Base-by-base conservation (phyloP, 2,329 filamentous ascomycete genomes). In the Furcasterigmium furcatum region DNA sequence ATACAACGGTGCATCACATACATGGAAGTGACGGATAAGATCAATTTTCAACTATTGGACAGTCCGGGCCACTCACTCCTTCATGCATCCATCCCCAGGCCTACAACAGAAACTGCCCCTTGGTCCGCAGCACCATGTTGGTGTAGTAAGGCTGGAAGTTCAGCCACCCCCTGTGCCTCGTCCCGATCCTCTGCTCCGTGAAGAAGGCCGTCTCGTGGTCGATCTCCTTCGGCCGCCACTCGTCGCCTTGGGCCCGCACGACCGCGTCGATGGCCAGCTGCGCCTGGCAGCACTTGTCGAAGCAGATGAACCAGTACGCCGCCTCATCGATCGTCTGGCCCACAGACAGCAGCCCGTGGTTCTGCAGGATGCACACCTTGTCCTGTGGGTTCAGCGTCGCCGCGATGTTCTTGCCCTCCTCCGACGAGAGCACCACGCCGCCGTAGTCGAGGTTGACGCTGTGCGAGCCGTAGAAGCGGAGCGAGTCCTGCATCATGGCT, bases 261-360 rank as follows among this genome's bases (percentile, higher is more conserved):
- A 34, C 41, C 12, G 41, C 41, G 22, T 35, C 41, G 27, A 43
- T 43, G 18, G 20, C 19, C 6, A 85, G 61, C 58, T 85, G 81
- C 3, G 80, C 67, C 43, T 80, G 73, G 58, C 85, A 88, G 9
- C 75, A 79, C 24, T 79, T 73, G 60, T 89, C 85, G 64, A 87
- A 73, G 4, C 82, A 67, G 0, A 78, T 80, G 60, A 85, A 87
- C 43, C 87, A 61, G 58, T 81, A 88, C 0, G 83, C 84, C 0
- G 86, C 85, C 61, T 89, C 85, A 52, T 89, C 86, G 2, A 90
- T 85, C 0, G 84, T 88, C 5, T 61, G 55, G 0, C 86, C 86
- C 0, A 87, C 84, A 0, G 84, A 88, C 38, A 89, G 55, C 5
- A 90, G 64, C 0, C 86, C 86, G 54, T 89, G 85, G 58, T 89